A percentile compares a stretch with the other conserved stretches of the same genome.
Evolutionary conservation across 768 basidiomycete genomes (phyloP).

Genomic region (Termitomyces sp.): DNA sequence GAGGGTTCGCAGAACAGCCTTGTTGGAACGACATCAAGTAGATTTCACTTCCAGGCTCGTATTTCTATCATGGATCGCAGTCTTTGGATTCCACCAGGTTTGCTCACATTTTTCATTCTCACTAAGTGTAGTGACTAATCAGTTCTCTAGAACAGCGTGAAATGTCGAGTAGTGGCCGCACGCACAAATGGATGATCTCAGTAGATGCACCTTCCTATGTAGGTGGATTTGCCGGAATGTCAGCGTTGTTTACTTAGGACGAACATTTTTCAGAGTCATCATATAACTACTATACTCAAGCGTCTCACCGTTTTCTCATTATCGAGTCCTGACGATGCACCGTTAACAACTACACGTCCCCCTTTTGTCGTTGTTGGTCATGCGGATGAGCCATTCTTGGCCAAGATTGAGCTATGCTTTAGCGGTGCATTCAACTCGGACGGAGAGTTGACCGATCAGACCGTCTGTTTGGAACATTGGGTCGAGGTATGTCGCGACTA

Average conservation of each 20-base stretch:
- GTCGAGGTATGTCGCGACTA: constrained; percentile 36
- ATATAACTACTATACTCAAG: constrained; percentile 41
- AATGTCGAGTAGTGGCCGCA: constrained; percentile 20
- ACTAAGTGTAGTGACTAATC: neutral
- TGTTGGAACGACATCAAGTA: constrained; percentile 18
- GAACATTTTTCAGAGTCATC: constrained; percentile 24
- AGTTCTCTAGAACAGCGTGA: constrained; percentile 23
- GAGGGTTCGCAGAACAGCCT: neutral
- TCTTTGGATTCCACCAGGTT: constrained; percentile 39
- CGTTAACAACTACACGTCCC: constrained; percentile 23
- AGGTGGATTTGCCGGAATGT: constrained; percentile 7
- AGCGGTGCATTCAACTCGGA: constrained; percentile 22
- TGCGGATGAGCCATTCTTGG: constrained; percentile 38
- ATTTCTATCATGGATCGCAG: constrained; percentile 44
- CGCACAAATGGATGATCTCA: constrained; percentile 53
- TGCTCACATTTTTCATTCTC: neutral
- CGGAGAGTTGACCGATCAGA: constrained; percentile 24
- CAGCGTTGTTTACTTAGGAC: constrained; percentile 2
- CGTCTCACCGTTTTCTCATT: constrained; percentile 28
- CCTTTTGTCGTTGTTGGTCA: constrained; percentile 43
- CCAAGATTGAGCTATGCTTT: constrained; percentile 41
- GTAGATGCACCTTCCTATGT: constrained; percentile 50
- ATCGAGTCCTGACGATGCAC: constrained; percentile 12
- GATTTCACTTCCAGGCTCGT: constrained; percentile 46
- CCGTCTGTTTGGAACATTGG: constrained; percentile 45